Evolutionary conservation across 164 flowering plant species (phyloP).

Genomic region (Sedum album): DNA sequence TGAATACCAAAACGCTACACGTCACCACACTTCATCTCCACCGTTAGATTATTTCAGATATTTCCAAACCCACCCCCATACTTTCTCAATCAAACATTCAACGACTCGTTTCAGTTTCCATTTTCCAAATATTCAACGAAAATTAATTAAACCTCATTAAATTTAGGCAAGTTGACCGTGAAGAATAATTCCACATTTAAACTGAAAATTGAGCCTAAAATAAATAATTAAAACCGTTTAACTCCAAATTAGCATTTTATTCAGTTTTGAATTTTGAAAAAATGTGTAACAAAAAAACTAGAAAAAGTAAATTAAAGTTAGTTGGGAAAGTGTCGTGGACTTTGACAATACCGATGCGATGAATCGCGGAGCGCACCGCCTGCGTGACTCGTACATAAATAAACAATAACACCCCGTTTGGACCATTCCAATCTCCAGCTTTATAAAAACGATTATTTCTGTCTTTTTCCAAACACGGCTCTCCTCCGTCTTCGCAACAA

Average conservation of each 20-base stretch:
- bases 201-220: neutral
- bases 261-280: neutral
- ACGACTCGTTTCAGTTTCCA: neutral
- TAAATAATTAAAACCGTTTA: neutral
- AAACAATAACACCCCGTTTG: too few species aligned
- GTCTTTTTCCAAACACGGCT: too few species aligned
- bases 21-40: neutral
- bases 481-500: too few species aligned
- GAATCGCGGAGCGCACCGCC: neutral
- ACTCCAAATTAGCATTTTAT: neutral
- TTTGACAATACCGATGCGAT: constrained; percentile 6
- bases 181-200: neutral
- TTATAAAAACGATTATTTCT: too few species aligned
- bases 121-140: neutral
- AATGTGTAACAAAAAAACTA: neutral
- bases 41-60: neutral
- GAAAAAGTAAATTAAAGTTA: constrained; percentile 1
- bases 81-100: neutral
- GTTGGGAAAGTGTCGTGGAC: constrained; percentile 1
- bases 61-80: too few species aligned
- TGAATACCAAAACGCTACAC: constrained; percentile 1
- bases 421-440: too few species aligned
- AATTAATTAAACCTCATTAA: neutral
- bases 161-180: neutral
- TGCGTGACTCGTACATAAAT: constrained; percentile 1